Evolutionary conservation across 805 yeast species (phyloP).

Genomic region (Ogataea minuta): DNA sequence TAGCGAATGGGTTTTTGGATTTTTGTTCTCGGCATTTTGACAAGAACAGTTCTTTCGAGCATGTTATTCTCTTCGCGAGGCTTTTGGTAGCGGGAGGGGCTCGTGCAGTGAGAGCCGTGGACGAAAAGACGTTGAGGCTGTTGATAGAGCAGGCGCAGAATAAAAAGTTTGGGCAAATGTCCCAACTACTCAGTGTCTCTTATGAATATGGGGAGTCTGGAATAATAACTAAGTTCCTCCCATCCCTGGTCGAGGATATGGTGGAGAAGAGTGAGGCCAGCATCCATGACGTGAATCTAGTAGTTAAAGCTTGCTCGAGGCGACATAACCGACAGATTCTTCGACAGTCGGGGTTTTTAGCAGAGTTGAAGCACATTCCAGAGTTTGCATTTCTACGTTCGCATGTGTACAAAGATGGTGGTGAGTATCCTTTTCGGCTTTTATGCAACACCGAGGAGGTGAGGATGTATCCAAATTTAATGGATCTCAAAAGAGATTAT

Average conservation of each 20-base stretch:
- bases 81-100: too few relatives aligned
- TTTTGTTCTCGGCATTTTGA: not conserved
- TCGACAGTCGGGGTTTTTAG: not conserved
- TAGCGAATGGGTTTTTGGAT: too few relatives aligned
- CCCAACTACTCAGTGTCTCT: too few relatives aligned
- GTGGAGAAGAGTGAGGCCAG: too few relatives aligned
- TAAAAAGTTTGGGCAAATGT: too few relatives aligned
- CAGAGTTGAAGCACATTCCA: not conserved
- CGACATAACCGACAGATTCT: not conserved
- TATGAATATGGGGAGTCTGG: too few relatives aligned
- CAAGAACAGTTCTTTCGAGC: not conserved
- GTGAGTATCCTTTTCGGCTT: not conserved
- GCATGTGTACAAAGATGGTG: constrained; percentile 1
- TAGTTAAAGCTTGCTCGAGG: not conserved
- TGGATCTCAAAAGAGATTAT: constrained; percentile 1
- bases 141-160: too few relatives aligned
- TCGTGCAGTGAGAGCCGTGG: too few relatives aligned
- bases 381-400: not conserved
- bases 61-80: too few relatives aligned
- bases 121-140: too few relatives aligned
- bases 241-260: too few relatives aligned
- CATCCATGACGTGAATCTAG: not conserved
- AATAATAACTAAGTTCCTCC: too few relatives aligned
- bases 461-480: constrained; percentile 7
- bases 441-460: constrained; percentile 1